Evolutionary conservation across 495 filamentous ascomycete species (phyloP).

Genomic region (Wilcoxina mikolae): DNA sequence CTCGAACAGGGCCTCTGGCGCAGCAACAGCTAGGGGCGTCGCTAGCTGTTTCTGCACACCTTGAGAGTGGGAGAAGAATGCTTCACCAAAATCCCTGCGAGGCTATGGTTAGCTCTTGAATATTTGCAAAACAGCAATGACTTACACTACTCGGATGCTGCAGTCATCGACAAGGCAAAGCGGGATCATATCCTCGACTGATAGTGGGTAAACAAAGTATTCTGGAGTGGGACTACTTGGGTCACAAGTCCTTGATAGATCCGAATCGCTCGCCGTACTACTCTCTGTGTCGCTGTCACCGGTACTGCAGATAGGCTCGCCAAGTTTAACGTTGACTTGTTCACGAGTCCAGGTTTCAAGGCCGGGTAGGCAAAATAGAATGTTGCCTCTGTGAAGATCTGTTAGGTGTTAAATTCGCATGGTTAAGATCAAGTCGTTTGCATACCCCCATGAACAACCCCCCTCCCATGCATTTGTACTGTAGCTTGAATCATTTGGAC

Average conservation of each 20-base stretch:
- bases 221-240: not conserved
- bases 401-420: not conserved
- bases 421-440: not conserved
- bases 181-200: not conserved
- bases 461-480: not conserved
- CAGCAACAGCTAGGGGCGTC: not conserved
- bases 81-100: slow-evolving; percentile 7
- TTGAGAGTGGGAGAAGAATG: not conserved
- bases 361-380: slow-evolving; percentile 3
- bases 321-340: slow-evolving; percentile 1
- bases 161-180: not conserved
- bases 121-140: not conserved
- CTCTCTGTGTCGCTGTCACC: not conserved
- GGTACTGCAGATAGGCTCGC: not conserved
- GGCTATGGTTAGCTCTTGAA: not conserved
- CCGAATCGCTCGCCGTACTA: not conserved
- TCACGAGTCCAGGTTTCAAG: slow-evolving; percentile 2
- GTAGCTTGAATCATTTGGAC: not conserved
- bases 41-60: not conserved
- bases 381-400: slow-evolving; percentile 4
- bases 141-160: not conserved
- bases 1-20: not conserved
- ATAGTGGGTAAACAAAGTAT: not conserved
- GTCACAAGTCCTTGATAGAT: not conserved
- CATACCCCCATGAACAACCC: slow-evolving; percentile 4